Evolutionary conservation across 2,329 filamentous ascomycete species (phyloP).

Genomic region (Huntiella decipiens): DNA sequence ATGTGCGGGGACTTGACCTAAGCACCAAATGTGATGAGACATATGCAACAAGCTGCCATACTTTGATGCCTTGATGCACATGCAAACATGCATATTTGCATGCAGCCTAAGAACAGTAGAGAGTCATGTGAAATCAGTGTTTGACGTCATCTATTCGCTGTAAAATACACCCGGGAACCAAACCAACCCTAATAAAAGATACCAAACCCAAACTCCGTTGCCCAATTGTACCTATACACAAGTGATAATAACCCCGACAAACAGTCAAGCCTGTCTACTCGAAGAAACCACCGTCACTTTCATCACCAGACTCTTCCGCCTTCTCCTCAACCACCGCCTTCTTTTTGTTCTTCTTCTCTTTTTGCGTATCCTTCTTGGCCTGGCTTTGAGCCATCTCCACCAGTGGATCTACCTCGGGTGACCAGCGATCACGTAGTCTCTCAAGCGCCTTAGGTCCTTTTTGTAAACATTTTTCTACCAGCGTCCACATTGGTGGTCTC

Average conservation of each 20-base stretch:
- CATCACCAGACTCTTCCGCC: constrained; percentile 26
- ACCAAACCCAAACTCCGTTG: not conserved
- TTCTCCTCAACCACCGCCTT: constrained; percentile 19
- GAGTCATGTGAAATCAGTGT: not conserved
- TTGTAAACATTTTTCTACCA: constrained; percentile 45
- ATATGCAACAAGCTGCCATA: no score
- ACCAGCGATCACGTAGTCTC: constrained; percentile 33
- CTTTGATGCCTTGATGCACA: no score
- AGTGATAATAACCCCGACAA: not conserved
- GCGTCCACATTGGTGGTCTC: constrained; percentile 44
- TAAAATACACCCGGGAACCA: not conserved
- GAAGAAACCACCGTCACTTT: constrained; percentile 40
- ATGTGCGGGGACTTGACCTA: no score
- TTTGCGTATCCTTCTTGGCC: constrained; percentile 12
- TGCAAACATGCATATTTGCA: no score
- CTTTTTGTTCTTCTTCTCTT: constrained; percentile 14
- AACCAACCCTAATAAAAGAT: not conserved
- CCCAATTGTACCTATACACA: not conserved
- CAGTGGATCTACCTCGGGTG: constrained; percentile 15
- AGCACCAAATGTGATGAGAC: no score
- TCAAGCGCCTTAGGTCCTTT: constrained; percentile 33
- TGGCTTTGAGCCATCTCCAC: constrained; percentile 12
- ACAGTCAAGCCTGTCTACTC: constrained; percentile 19
- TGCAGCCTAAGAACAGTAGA: no score
- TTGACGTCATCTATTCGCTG: not conserved